Conservation (phyloP, 2,329 filamentous ascomycete genomes). For the Fusarium sp. region DNA sequence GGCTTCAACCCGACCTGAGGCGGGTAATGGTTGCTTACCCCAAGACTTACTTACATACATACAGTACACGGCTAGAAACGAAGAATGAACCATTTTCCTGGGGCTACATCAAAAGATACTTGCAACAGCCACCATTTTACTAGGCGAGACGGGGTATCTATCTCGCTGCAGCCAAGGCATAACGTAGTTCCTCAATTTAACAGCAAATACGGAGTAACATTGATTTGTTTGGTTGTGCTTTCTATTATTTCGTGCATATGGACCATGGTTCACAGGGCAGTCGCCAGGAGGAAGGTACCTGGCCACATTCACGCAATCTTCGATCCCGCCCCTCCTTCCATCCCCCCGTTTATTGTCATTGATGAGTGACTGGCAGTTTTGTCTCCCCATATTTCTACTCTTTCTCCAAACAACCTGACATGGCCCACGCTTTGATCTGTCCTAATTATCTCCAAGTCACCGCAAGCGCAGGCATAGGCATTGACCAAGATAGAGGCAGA, state of each 20-base stretch:
- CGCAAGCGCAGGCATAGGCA: slow-evolving; percentile 11
- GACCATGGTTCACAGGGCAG: neutral
- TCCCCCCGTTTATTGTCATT: slow-evolving; percentile 5
- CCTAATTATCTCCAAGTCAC: slow-evolving; percentile 33
- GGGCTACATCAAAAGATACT: slow-evolving; percentile 27
- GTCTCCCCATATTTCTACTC: slow-evolving; percentile 43
- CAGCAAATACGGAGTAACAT: neutral
- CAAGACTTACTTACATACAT: slow-evolving; percentile 14
- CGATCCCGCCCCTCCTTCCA: slow-evolving; percentile 44
- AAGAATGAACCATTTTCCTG: slow-evolving; percentile 28
- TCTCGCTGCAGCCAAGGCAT: slow-evolving; percentile 14
- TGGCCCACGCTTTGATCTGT: slow-evolving; percentile 29
- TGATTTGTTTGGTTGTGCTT: slow-evolving; percentile 16
- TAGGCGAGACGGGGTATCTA: slow-evolving; percentile 20
- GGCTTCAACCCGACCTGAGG: slow-evolving; percentile 20
- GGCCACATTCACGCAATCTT: slow-evolving; percentile 25
- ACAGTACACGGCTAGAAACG: slow-evolving; percentile 1
- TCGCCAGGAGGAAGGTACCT: slow-evolving; percentile 6
- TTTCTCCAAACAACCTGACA: slow-evolving; percentile 38
- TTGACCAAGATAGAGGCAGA: slow-evolving; percentile 8
- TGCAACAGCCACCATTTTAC: slow-evolving; percentile 5
- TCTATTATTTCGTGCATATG: slow-evolving; percentile 22
- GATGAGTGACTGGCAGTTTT: slow-evolving; percentile 10
- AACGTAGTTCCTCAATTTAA: neutral
- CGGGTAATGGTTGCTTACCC: slow-evolving; percentile 32